A percentile compares a stretch with the other conserved stretches of the same genome.
Evolutionary conservation across 2,329 filamentous ascomycete genomes (phyloP).

Genomic region (Hirsutella thompsonii): DNA sequence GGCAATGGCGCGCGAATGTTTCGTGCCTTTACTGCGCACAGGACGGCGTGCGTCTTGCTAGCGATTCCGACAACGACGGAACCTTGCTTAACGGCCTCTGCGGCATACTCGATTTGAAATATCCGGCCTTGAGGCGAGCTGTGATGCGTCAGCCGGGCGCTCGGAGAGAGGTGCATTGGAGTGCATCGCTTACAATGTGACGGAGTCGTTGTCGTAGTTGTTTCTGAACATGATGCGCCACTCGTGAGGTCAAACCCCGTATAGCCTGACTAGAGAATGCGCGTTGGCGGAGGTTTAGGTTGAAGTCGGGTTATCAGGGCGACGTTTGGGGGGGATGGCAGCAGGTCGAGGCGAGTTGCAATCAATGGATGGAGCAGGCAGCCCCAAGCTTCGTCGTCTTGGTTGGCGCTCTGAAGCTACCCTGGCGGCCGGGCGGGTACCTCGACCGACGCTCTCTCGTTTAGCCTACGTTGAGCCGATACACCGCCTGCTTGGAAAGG

Average conservation of each 20-base stretch:
- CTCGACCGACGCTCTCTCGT: neutral
- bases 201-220: conserved; percentile 99
- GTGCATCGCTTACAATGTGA: conserved; percentile 72
- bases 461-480: neutral
- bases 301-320: neutral
- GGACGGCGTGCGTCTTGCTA: conserved; percentile 94
- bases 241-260: conserved; percentile 4
- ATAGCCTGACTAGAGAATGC: conserved; percentile 4
- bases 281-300: neutral
- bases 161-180: neutral
- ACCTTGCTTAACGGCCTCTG: conserved; percentile 97
- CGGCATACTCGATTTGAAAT: conserved; percentile 99
- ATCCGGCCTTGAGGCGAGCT: conserved; percentile 98
- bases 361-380: conserved; percentile 6
- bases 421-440: conserved; percentile 2
- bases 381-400: conserved; percentile 12
- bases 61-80: conserved; percentile 94
- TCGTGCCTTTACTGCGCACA: conserved; percentile 87
- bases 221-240: conserved; percentile 81
- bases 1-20: conserved; percentile 2
- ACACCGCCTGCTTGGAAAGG: neutral
- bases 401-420: neutral
- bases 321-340: neutral
- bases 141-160: conserved; percentile 3
- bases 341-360: neutral